Conservation (phyloP, 2,329 filamentous ascomycete genomes). For the Neodidymelliopsis sp. region DNA sequence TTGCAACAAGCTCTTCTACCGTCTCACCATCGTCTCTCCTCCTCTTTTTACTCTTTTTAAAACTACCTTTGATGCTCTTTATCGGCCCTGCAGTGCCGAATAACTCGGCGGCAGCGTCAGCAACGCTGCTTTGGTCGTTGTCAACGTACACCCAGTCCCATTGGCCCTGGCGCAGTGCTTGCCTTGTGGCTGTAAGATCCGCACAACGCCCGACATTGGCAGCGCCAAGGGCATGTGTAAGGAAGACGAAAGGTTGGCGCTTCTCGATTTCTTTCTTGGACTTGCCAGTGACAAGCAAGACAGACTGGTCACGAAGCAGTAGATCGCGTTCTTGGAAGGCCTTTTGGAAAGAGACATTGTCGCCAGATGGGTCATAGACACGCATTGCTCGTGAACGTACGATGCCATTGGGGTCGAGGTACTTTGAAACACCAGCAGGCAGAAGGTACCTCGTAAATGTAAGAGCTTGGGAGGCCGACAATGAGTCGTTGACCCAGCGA, state of each 20-base stretch:
- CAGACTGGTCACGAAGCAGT: slow-evolving; percentile 68
- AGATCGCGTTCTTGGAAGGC: slow-evolving; percentile 58
- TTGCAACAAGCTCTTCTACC: slow-evolving; percentile 32
- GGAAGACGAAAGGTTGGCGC: slow-evolving; percentile 77
- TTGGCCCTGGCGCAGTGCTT: slow-evolving; percentile 62
- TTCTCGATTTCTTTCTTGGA: slow-evolving; percentile 68
- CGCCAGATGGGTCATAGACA: slow-evolving; percentile 65
- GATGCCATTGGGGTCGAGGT: slow-evolving; percentile 71
- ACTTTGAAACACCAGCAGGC: slow-evolving; percentile 80
- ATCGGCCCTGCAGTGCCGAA: slow-evolving; percentile 40
- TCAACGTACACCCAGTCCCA: slow-evolving; percentile 87
- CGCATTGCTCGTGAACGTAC: slow-evolving; percentile 75
- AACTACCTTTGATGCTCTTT: slow-evolving; percentile 35
- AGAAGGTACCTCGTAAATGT: slow-evolving; percentile 85
- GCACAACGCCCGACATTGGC: slow-evolving; percentile 69
- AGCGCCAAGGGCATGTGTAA: slow-evolving; percentile 80
- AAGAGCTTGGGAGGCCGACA: slow-evolving; percentile 67
- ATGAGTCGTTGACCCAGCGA: slow-evolving; percentile 80
- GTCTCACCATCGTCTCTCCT: slow-evolving; percentile 49
- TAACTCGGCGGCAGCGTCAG: slow-evolving; percentile 61
- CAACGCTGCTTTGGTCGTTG: slow-evolving; percentile 66
- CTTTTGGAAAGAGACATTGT: slow-evolving; percentile 46
- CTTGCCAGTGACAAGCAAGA: slow-evolving; percentile 76
- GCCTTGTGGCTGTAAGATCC: slow-evolving; percentile 70
- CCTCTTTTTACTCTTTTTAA: slow-evolving; percentile 52